Base-by-base conservation (phyloP, 495 filamentous ascomycete genomes). In the Penicillium bialowiezense region DNA sequence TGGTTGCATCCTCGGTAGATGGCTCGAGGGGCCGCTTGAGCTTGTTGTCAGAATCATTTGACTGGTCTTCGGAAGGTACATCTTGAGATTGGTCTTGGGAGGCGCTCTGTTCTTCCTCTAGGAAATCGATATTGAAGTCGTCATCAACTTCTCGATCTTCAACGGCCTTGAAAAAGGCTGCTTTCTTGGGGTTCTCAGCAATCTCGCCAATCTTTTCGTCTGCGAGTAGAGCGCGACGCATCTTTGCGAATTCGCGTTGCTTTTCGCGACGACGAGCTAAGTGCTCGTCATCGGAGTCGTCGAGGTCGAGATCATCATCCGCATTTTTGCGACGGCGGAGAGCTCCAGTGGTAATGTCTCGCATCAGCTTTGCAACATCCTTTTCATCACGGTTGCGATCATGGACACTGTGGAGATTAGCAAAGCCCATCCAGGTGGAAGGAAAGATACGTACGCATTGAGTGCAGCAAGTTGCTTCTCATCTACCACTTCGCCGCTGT, bases 161-260 rank as follows among this genome's bases (percentile, higher is more conserved):
- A 42, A 99, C 86, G 7, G 90, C 86, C 46, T 79, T 80, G 50
- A 97, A 81, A 73, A 99, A 99, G 0, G 93, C 93, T 12, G 82
- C 73, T 58, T 90, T 90, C 65, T 91, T 91, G 10, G 90, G 91
- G 60, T 97, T 91, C 55, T 89, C 82, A 21, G 92, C 90, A 44
- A 99, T 86, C 61, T 90, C 89, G 52, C 84, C 89, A 50, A 97
- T 78, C 37, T 91, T 89, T 64, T 91, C 91, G 58, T 98, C 91
- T n/a, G 86, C 80, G 14, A 97, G 76, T 7, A 99, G 75, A 13
- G 90, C 88, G 59, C 87, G 90, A 39, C 90, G 86, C 88, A 96
- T 95, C 68, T 88, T 89, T 18, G 89, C 88, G 65, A 95, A 92
- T 56, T 97, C 87, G 47, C 83, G 74, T 36, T 92, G 84, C 68